Evolutionary conservation across 2,329 filamentous ascomycete species (phyloP).

Genomic region (Pezicula neosporulosa): DNA sequence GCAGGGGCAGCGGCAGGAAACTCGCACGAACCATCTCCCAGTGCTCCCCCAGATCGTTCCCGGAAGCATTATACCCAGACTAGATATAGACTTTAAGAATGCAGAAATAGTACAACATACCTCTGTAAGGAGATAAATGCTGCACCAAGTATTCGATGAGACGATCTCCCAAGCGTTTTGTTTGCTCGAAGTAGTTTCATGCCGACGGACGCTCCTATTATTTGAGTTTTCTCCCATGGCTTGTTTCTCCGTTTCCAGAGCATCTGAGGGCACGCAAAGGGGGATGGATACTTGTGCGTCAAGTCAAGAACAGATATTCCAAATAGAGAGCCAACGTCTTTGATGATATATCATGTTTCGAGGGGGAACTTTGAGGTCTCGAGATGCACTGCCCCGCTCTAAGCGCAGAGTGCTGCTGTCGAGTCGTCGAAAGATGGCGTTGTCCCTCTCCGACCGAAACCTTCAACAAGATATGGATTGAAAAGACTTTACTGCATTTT

Average conservation of each 20-base stretch:
- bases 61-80: background rate
- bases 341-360: slow-evolving; percentile 1
- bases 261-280: background rate
- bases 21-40: background rate
- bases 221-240: background rate
- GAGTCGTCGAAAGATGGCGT: slow-evolving; percentile 10
- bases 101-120: too few relatives aligned
- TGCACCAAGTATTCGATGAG: background rate
- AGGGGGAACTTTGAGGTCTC: background rate
- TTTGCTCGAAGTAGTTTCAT: background rate
- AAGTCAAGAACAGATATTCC: background rate
- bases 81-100: too few relatives aligned
- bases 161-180: background rate
- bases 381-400: slow-evolving; percentile 14
- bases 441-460: slow-evolving; percentile 8
- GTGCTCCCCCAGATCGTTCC: background rate
- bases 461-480: slow-evolving; percentile 2
- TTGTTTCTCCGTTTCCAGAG: background rate
- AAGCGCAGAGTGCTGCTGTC: slow-evolving; percentile 13
- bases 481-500: slow-evolving; percentile 1
- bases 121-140: too few relatives aligned
- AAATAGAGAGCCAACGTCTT: background rate
- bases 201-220: background rate
- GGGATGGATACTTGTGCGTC: background rate
- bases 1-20: too few relatives aligned